Percentiles rank a stretch among this genome's conserved stretches.
Conservation (phyloP, 305 asterid species). For the Withania somnifera region DNA sequence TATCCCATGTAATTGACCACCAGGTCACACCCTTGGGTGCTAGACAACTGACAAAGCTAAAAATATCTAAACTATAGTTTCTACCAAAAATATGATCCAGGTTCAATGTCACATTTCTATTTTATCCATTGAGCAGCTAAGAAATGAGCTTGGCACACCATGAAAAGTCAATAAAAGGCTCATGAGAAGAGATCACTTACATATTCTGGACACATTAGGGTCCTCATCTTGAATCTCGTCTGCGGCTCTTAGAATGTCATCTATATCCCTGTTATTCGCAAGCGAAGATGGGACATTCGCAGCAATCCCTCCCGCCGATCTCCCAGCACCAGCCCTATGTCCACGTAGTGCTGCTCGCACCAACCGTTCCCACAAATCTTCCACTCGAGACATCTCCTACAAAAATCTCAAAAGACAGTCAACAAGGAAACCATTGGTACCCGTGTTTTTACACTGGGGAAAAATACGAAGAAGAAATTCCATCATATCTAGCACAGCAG, state of each 20-base stretch:
- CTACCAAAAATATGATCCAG: background rate
- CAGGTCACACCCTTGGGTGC: too few species aligned
- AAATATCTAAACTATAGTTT: background rate
- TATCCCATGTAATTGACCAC: too few species aligned
- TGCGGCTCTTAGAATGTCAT: conserved; percentile 87
- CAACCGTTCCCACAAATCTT: conserved; percentile 89
- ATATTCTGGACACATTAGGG: conserved; percentile 71
- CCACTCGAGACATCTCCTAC: conserved; percentile 86
- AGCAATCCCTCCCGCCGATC: conserved; percentile 62
- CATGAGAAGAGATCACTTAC: conserved; percentile 32
- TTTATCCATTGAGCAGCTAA: background rate
- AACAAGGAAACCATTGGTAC: background rate
- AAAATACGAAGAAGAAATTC: background rate
- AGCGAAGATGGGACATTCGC: conserved; percentile 92
- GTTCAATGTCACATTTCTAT: too few species aligned
- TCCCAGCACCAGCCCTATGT: conserved; percentile 42
- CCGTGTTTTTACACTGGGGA: background rate
- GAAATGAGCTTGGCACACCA: background rate
- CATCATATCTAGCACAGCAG: background rate
- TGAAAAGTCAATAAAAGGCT: background rate
- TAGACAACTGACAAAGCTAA: background rate
- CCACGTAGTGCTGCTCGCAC: conserved; percentile 89
- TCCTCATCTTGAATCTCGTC: conserved; percentile 93
- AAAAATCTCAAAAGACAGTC: background rate
- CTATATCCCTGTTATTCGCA: conserved; percentile 75